These are phyloP conservation scores for Cladobotryum mycophilum DNA, from an alignment of 2,329 filamentous ascomycete genomes.

Conservation along the genomic window DNA sequence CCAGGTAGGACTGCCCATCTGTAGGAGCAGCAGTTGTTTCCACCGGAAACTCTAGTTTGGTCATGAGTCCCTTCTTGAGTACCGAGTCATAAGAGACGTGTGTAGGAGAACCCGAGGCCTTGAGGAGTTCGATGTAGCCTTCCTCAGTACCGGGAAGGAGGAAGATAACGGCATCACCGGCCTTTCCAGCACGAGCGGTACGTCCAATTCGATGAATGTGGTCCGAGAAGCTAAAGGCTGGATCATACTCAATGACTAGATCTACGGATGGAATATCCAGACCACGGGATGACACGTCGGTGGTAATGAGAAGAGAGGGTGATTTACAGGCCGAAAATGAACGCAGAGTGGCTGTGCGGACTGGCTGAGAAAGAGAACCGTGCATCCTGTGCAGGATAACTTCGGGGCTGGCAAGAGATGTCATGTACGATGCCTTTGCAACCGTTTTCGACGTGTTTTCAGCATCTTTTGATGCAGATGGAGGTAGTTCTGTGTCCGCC, in stretches of 20 bases:
- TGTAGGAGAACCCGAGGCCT: constrained; percentile 40
- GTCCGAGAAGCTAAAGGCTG: constrained; percentile 86
- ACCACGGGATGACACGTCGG: constrained; percentile 91
- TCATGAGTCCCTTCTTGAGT: constrained; percentile 59
- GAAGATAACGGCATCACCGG: constrained; percentile 83
- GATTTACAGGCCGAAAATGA: constrained; percentile 69
- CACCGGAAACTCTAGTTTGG: constrained; percentile 59
- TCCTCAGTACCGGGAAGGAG: constrained; percentile 88
- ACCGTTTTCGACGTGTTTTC: constrained; percentile 51
- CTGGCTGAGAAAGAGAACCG: constrained; percentile 80
- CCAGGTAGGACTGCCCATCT: constrained; percentile 39
- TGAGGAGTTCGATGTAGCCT: constrained; percentile 74
- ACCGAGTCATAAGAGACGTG: constrained; percentile 48
- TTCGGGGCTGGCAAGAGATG: constrained; percentile 63
- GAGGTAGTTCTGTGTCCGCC: constrained; percentile 22
- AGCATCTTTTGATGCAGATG: constrained; percentile 25
- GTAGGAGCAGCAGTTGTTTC: constrained; percentile 53
- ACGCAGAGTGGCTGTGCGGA: constrained; percentile 78
- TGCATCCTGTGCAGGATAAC: constrained; percentile 84
- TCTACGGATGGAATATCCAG: constrained; percentile 94
- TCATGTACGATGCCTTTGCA: constrained; percentile 64
- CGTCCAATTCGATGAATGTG: constrained; percentile 92
- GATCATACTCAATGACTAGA: constrained; percentile 92
- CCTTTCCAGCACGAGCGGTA: constrained; percentile 84
- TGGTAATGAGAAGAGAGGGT: constrained; percentile 81